Evolutionary conservation across 1,284 basidiomycete species (phyloP).

Genomic region (Xerocomus minutiporus): DNA sequence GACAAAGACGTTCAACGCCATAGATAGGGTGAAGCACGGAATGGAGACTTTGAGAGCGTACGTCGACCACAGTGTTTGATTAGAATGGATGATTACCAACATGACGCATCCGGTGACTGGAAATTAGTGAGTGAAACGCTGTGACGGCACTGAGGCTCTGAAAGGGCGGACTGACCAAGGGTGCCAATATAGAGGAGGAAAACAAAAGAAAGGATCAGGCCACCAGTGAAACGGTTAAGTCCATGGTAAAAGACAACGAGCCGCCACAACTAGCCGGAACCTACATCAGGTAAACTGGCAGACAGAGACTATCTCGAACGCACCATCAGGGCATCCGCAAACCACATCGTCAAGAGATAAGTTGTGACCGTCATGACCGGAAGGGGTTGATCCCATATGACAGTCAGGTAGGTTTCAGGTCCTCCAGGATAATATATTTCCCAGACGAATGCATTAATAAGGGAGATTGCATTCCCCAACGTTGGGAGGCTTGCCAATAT

Average conservation of each 20-base stretch:
- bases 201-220: neutral
- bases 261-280: slow-evolving; percentile 2
- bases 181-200: slow-evolving; percentile 2
- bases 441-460: neutral
- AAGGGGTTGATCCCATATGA: neutral
- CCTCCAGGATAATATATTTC: slow-evolving; percentile 1
- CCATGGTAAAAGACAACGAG: neutral
- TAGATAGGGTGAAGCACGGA: neutral
- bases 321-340: slow-evolving; percentile 6
- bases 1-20: neutral
- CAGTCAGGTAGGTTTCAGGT: neutral
- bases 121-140: neutral
- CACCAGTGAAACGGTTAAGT: neutral
- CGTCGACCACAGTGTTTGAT: slow-evolving; percentile 1
- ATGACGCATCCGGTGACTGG: neutral
- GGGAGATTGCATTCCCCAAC: neutral
- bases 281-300: neutral
- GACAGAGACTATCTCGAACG: neutral
- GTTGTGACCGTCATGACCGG: neutral
- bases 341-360: neutral
- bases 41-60: neutral
- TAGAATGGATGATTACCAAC: neutral
- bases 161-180: neutral
- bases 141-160: neutral
- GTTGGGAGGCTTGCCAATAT: neutral